Evolutionary conservation across 176 grass and related monocot species (phyloP), one percentile per base, ranked within the genome.

Genomic region (Carex kokanica): DNA sequence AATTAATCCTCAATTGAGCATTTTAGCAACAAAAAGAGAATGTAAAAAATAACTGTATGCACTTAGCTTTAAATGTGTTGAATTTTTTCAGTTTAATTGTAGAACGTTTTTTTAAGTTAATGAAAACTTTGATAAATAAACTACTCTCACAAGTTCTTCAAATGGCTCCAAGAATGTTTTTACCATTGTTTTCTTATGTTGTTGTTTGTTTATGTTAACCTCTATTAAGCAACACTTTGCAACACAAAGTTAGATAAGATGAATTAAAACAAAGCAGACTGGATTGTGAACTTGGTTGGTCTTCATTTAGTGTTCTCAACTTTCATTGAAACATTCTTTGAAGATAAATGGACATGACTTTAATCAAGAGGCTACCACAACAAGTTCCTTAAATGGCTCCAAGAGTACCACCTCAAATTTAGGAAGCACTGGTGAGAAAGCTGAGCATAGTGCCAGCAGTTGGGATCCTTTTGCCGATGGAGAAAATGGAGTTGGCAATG

Each of bases 291-390:
- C 6, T 31, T 43, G 43, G 14, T 31, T 43, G 43, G 14, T 55
- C 74, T 18, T 32, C n/a, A 29, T 15, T 57, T 23, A 57, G 32
- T 80, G 63, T 67, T 52, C 59, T 82, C 32, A 52, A 51, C 54
- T 82, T 52, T 67, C 29, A 18, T 67, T 82, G 27, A 78, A 15
- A 55, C 15, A 17, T 78, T 82, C 4, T 52, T 25, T 68, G 78
- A 81, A 82, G 80, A 34, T 82, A 45, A 82, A 29, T 68, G 80
- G 60, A 82, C 64, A 82, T 82, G 40, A 65, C 13, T 52, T 52
- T 24, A 25, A 27, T 62, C 58, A 81, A 64, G 78, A 81, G 15
- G 58, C 31, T 63, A 63, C n/a, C 40, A 16, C 21, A 47, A 64
- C 78, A 47, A 81, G 20, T 60, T 60, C 77, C 56, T 40, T 40